These are phyloP conservation scores for Aureobasidium sp. DNA, from an alignment of 2,329 filamentous ascomycete species.

Conservation along the genomic window DNA sequence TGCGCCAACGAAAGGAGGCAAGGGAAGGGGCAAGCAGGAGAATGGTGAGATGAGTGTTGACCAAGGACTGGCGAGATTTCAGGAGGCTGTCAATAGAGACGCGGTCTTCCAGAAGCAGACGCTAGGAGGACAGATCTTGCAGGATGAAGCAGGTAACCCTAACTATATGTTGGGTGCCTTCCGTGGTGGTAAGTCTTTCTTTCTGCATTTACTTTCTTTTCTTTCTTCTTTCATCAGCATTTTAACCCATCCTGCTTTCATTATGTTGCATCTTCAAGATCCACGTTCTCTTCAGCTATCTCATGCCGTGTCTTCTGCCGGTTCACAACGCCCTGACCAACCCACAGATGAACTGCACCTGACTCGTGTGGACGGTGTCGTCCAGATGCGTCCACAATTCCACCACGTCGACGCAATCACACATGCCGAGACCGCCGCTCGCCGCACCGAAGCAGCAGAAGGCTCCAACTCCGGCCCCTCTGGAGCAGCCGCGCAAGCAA, in stretches of 20 bases:
- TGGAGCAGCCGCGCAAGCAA: constrained; percentile 30
- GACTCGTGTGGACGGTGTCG: constrained; percentile 72
- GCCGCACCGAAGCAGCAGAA: constrained; percentile 38
- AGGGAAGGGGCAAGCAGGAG: constrained; percentile 35
- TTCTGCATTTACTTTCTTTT: neutral
- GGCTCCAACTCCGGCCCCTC: constrained; percentile 32
- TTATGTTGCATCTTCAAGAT: neutral
- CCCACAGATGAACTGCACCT: constrained; percentile 67
- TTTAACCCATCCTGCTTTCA: too few relatives aligned
- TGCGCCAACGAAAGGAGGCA: constrained; percentile 21
- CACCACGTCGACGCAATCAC: constrained; percentile 83
- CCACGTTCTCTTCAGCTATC: neutral
- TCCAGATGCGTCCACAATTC: constrained; percentile 84
- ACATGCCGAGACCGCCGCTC: constrained; percentile 43
- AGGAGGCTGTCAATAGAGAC: constrained; percentile 60
- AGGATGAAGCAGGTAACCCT: constrained; percentile 61
- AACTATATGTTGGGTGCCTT: constrained; percentile 91
- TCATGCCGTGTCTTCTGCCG: neutral
- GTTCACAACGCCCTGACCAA: neutral
- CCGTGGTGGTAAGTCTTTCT: constrained; percentile 42
- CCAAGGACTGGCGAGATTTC: constrained; percentile 48
- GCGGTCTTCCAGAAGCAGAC: constrained; percentile 75
- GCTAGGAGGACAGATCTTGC: constrained; percentile 71
- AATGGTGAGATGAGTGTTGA: constrained; percentile 36
- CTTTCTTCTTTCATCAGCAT: neutral